Evolutionary conservation across 768 basidiomycete species (phyloP), one percentile per base, ranked within the genome.

Genomic region (Naganishia vaughanmartiniae): DNA sequence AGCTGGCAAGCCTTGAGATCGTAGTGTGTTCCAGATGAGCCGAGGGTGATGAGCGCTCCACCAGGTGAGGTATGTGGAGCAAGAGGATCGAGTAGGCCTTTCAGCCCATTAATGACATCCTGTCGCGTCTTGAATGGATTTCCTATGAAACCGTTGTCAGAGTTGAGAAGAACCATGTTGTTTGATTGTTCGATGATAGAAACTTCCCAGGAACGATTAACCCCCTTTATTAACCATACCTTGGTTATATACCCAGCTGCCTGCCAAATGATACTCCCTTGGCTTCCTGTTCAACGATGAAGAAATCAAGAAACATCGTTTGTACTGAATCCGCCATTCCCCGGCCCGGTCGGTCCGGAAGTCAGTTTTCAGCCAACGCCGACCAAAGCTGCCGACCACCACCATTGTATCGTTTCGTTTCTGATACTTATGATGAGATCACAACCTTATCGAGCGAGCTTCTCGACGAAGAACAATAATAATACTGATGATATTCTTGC

Each of bases 1-100:
- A 90, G 85, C 67, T 89, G 88, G 26, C 81, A 80, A 28, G 89
- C 89, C 19, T 34, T 87, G 85, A 83, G 86, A 77, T 90, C 89
- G 77, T 86, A 90, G 76, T 90, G 89, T 0, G 89, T 89, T 14
- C 86, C 89, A 7, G 69, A 70, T 24, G 69, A 84, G 4, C 88
- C 88, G 3, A 90, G 83, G 71, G 88, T 87, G 71, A 90, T 85
- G 48, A 88, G 85, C 15, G 89, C 87, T 17, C 90, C 89, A 66
- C 89, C 88, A 0, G 87, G 86, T 15, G 89, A 90, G 0, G 89
- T 91, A 75, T 89, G 88, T 0, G 85, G 77, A 0, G 84, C 87
- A 24, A 90, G 84, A 1, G 89, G 87, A 76, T 89, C 86, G 34
- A 91, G 86, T 24, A 90, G 54, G 28, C 76, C 78, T 26, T 82